Conservation (phyloP, 441 rosid genomes). For the Gossypium davidsonii region DNA sequence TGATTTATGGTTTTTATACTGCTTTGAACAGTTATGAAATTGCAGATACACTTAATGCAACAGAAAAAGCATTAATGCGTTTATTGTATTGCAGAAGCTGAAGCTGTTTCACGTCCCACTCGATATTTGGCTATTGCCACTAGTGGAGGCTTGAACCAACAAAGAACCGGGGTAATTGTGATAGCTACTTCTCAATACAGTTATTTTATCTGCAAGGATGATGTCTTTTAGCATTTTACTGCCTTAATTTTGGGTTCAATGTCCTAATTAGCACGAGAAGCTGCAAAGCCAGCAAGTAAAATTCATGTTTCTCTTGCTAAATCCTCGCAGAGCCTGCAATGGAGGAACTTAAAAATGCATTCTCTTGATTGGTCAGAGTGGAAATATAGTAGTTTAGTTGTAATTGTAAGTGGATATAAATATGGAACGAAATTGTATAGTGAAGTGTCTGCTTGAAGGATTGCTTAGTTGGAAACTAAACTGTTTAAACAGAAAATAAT, state of each 20-base stretch:
- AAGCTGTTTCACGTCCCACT: conserved; percentile 34
- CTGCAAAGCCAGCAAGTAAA: not conserved
- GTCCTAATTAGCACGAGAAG: not conserved
- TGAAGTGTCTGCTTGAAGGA: not conserved
- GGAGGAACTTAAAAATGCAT: not conserved
- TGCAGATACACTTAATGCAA: not conserved
- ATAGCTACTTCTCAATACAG: not conserved
- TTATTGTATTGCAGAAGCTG: conserved; percentile 43
- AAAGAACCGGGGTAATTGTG: conserved; percentile 73
- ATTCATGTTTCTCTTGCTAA: conserved; percentile 4
- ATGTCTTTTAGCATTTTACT: not conserved
- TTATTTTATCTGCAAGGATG: not conserved
- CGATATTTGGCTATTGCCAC: conserved; percentile 73
- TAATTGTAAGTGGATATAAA: not conserved
- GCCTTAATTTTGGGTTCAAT: not conserved
- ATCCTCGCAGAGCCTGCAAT: not conserved
- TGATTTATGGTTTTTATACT: not conserved
- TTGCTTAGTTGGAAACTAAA: not conserved
- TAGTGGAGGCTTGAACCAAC: conserved; percentile 94
- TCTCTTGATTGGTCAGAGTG: not conserved
- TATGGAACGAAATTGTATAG: not conserved
- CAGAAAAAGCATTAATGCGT: not conserved
- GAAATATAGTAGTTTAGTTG: not conserved
- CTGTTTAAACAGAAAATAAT: not conserved
- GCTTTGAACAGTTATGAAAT: not conserved